Evolutionary conservation across 1,284 basidiomycete genomes (phyloP).

Genomic region (Golubevia sp.): DNA sequence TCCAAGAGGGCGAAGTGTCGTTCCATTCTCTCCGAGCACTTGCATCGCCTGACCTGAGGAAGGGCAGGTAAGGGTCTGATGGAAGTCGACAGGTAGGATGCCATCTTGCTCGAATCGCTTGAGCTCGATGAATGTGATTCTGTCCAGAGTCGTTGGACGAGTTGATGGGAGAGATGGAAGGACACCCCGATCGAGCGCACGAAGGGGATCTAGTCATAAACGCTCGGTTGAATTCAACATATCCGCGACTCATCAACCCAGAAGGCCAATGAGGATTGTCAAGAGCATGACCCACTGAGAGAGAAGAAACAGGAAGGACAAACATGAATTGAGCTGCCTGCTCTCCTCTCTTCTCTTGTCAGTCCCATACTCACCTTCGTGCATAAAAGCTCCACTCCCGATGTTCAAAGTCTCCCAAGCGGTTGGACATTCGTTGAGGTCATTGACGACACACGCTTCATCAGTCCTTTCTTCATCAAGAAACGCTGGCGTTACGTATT

Average conservation of each 20-base stretch:
- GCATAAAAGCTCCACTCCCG: slow-evolving; percentile 31
- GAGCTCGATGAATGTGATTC: slow-evolving; percentile 29
- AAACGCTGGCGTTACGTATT: slow-evolving; percentile 19
- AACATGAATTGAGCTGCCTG: background rate
- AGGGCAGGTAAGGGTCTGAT: slow-evolving; percentile 22
- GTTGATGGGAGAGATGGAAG: slow-evolving; percentile 15
- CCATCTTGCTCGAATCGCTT: slow-evolving; percentile 30
- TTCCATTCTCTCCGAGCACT: slow-evolving; percentile 15
- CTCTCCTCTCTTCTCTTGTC: background rate
- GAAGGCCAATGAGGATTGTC: slow-evolving; percentile 23
- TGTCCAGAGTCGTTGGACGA: slow-evolving; percentile 22
- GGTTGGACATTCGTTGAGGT: slow-evolving; percentile 23
- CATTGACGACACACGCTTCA: slow-evolving; percentile 27
- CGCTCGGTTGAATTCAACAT: slow-evolving; percentile 33
- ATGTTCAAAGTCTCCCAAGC: slow-evolving; percentile 38
- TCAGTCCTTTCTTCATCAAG: slow-evolving; percentile 26
- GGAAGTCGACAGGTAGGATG: slow-evolving; percentile 27
- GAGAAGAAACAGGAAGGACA: background rate
- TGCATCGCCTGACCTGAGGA: slow-evolving; percentile 7
- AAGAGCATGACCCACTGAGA: slow-evolving; percentile 20
- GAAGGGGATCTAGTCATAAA: slow-evolving; percentile 33
- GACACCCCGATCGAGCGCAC: slow-evolving; percentile 3
- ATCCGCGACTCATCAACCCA: slow-evolving; percentile 34
- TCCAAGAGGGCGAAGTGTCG: slow-evolving; percentile 19
- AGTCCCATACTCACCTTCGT: slow-evolving; percentile 9